Evolutionary conservation across 108 stramenopile species (phyloP), one percentile per base, ranked within the genome.

Genomic region (Nitzschia sp.): DNA sequence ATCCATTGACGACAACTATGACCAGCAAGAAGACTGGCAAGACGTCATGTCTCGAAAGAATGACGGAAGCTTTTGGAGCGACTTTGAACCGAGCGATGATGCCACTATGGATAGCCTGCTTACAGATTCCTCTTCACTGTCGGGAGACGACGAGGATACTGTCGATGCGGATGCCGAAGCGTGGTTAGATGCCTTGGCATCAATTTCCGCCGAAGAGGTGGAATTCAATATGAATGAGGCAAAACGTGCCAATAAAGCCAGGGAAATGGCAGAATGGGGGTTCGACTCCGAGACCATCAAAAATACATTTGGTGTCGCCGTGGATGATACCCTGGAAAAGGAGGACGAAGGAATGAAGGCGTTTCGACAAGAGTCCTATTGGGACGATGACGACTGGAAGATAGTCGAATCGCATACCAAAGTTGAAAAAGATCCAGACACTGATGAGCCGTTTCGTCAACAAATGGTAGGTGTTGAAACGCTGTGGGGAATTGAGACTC

Each of bases 241-340:
- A 16, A 86, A 88, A 52, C 80, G 91, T 33, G 91, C 91, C 31
- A 85, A 92, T 58, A 89, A 84, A 67, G 88, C 56, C 45, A 85
- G 91, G 17, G 85, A 89, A 72, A 92, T 92, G 91, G 66, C 86
- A 78, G 91, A 92, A 68, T 82, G 83, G 85, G 86, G 86, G n/a
- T 89, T 89, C 71, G 74, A 79, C 53, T 56, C 66, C 8, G 73
- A 78, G 45, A 78, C 87, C 16, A 92, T 92, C 62, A 71, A 68
- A 19, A 69, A 83, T 33, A 81, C 88, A 1, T 63, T 89, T 52
- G 88, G 75, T 27, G 80, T 92, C 25, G 86, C 86, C 2, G 76
- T 71, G 1, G 87, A 92, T 69, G 79, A 75, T 11, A 58, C 71
- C 17, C 48, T 87, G 33, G 91, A 92, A 72, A 74, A 85, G 46